Conservation (phyloP, 768 basidiomycete species). For the Tulasnella sp. region DNA sequence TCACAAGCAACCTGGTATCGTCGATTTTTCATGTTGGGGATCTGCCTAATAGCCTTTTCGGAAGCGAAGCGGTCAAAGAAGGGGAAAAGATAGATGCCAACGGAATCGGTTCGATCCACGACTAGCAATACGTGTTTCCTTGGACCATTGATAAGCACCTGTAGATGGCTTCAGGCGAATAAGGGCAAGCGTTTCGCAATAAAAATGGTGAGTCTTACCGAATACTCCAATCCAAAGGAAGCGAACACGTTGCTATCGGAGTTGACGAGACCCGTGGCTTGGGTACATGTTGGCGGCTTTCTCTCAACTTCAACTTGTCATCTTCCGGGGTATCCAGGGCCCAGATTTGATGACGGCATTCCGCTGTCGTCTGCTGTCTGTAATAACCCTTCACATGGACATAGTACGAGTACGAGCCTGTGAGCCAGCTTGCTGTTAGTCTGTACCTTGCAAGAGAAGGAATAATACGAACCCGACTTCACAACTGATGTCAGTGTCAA, state of each 20-base stretch:
- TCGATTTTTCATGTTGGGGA: neutral
- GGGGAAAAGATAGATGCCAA: neutral
- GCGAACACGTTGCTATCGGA: slow-evolving; percentile 20
- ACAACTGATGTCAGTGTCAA: too few relatives aligned
- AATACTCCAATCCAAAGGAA: slow-evolving; percentile 28
- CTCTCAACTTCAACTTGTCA: slow-evolving; percentile 20
- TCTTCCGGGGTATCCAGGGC: slow-evolving; percentile 28
- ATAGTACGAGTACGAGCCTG: neutral
- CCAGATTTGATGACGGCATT: slow-evolving; percentile 27
- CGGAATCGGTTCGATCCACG: slow-evolving; percentile 27
- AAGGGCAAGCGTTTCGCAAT: neutral
- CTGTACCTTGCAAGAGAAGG: too few relatives aligned
- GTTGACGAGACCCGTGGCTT: neutral
- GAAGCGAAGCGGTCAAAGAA: neutral
- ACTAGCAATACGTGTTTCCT: slow-evolving; percentile 35
- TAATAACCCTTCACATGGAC: neutral
- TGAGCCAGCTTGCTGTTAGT: too few relatives aligned
- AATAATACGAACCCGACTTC: too few relatives aligned
- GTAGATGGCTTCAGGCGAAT: slow-evolving; percentile 17
- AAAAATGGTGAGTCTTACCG: slow-evolving; percentile 29
- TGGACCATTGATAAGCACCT: slow-evolving; percentile 31
- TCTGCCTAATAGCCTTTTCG: neutral
- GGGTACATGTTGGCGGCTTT: neutral
- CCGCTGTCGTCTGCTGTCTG: slow-evolving; percentile 5
- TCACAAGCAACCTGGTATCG: neutral